Evolutionary conservation across 2,329 filamentous ascomycete genomes (phyloP).

Genomic region (Colletotrichum coccodes): DNA sequence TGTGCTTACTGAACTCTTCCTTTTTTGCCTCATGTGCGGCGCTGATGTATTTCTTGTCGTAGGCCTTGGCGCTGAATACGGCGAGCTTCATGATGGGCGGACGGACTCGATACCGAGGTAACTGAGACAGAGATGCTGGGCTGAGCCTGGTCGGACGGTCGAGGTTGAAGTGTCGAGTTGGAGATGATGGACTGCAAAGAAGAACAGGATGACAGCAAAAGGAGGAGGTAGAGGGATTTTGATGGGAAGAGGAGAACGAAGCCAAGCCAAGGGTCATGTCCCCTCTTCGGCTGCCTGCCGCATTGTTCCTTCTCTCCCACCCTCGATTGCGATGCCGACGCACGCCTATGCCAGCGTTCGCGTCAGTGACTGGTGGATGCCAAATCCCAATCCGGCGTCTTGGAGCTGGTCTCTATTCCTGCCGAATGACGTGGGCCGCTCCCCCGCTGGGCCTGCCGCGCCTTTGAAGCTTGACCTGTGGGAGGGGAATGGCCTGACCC

Average conservation of each 20-base stretch:
- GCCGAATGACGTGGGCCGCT: slow-evolving; percentile 18
- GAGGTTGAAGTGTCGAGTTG: neutral
- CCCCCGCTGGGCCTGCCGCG: neutral
- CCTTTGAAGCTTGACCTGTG: slow-evolving; percentile 15
- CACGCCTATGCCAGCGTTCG: neutral
- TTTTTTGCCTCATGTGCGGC: slow-evolving; percentile 41
- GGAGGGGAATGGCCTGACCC: neutral
- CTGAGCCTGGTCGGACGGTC: neutral
- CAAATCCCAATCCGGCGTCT: neutral
- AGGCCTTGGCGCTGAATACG: slow-evolving; percentile 73
- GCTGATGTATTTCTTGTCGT: slow-evolving; percentile 67
- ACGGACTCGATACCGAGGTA: neutral
- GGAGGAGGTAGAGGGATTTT: neutral
- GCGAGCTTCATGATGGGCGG: slow-evolving; percentile 63
- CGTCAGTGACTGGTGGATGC: neutral
- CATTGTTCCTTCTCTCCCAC: neutral
- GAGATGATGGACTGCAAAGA: neutral
- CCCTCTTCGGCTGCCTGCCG: neutral
- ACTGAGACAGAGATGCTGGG: neutral
- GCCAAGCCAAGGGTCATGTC: neutral
- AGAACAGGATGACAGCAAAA: neutral
- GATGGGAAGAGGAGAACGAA: neutral
- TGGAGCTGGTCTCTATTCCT: neutral
- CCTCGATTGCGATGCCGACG: neutral
- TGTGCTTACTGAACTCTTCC: slow-evolving; percentile 36